phyloP scores from a whole-genome alignment of 73 alveolate genomes.

The Tetrahymena malaccensis region DNA sequence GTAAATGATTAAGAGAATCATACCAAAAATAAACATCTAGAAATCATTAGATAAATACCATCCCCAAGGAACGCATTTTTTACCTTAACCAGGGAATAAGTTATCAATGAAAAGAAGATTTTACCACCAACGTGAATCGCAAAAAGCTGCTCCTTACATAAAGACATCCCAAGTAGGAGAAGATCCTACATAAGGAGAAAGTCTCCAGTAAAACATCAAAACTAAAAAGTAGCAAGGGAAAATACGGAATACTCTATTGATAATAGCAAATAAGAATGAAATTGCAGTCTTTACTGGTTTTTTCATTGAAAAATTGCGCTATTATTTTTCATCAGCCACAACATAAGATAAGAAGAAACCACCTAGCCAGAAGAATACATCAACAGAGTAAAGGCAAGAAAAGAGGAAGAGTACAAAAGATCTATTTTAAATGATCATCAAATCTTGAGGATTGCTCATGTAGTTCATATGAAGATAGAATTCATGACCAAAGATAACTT shows the following conservation, averaged over 20 bases:
- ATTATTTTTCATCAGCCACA: background rate
- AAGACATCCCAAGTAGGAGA: constrained; percentile 21
- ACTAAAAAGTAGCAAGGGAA: constrained; percentile 23
- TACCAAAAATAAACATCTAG: background rate
- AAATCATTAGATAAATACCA: background rate
- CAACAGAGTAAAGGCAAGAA: constrained; percentile 20
- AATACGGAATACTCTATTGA: constrained; percentile 21
- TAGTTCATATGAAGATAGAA: background rate
- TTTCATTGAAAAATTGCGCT: background rate
- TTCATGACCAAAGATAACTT: constrained; percentile 30
- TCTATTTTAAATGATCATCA: background rate
- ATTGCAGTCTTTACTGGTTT: background rate
- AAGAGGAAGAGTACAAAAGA: background rate
- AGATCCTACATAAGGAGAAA: constrained; percentile 9
- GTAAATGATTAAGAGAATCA: background rate
- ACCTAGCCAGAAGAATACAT: constrained; percentile 36
- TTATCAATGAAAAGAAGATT: background rate
- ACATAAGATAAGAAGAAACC: constrained; percentile 17
- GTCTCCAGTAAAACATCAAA: constrained; percentile 1
- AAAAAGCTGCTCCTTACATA: background rate
- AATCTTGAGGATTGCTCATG: background rate
- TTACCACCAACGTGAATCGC: background rate
- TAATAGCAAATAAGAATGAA: background rate
- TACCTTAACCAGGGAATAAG: background rate
- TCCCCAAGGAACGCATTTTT: background rate